Evolutionary conservation across 1,139 yeast species (phyloP).

Genomic region (Yamadazyma mexicana): DNA sequence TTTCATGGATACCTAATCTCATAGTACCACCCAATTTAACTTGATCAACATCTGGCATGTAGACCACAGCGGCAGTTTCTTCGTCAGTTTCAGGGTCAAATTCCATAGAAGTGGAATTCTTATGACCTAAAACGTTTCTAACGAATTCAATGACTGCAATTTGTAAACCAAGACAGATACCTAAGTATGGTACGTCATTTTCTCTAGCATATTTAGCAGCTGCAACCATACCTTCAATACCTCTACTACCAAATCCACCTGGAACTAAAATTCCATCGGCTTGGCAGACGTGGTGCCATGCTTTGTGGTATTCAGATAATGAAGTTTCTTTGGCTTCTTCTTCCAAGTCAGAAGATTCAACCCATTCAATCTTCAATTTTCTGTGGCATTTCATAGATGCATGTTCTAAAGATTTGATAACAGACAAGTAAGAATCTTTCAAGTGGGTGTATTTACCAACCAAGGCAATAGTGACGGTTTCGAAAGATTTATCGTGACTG

Average conservation of each 20-base stretch:
- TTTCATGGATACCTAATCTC: conserved; percentile 94
- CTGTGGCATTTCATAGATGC: conserved; percentile 87
- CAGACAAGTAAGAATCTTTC: conserved; percentile 93
- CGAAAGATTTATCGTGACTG: conserved; percentile 77
- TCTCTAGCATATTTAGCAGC: conserved; percentile 99
- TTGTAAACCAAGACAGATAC: conserved; percentile 97
- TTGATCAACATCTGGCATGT: conserved; percentile 98
- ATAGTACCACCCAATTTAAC: conserved; percentile 97
- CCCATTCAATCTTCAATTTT: conserved; percentile 89
- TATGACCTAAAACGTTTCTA: conserved; percentile 72
- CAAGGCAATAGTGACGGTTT: conserved; percentile 87
- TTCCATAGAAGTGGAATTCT: conserved; percentile 81
- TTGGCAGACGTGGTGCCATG: conserved; percentile 91
- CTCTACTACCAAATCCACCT: conserved; percentile 97
- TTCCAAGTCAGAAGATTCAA: conserved; percentile 90
- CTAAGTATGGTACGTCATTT: conserved; percentile 88
- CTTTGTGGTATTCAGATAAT: conserved; percentile 83
- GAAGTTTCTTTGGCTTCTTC: conserved; percentile 60
- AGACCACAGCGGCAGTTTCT: conserved; percentile 77
- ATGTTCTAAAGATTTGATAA: conserved; percentile 93
- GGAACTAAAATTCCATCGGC: conserved; percentile 98
- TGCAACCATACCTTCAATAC: conserved; percentile 96
- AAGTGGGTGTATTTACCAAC: conserved; percentile 97
- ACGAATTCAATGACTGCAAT: conserved; percentile 94
- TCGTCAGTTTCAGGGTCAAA: conserved; percentile 66